Evolutionary conservation across 1,284 basidiomycete species (phyloP), one percentile per base, ranked within the genome.

Genomic region (Singerocomus rubriflavus): DNA sequence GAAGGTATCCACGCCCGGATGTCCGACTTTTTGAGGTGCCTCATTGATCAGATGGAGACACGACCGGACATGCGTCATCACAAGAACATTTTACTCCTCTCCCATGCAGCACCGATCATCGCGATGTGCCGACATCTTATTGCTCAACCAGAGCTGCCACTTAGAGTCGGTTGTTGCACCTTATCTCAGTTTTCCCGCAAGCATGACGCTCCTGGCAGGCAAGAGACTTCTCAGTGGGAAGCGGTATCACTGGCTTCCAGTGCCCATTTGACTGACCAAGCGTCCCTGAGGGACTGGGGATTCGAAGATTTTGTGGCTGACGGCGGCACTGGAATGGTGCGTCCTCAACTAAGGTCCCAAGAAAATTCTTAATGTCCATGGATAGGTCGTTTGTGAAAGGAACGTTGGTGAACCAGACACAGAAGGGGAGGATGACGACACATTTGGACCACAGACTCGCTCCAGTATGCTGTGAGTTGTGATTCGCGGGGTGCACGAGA

Each of bases 61-160:
- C 69, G 71, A 12, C 72, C 75, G 42, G 66, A 69, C 43, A 50
- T 51, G 54, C 58, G 64, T 58, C 59, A 73, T 65, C 72, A 79
- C 56, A 71, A 64, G 52, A 71, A 77, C 7, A 71, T 92, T 12
- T 63, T 93, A 33, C 68, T 94, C 27, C 76, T 91, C 56, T 84
- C 81, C 52, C 91, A 94, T 64, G 91, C 91, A 0, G 91, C 90
- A 13, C 85, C 89, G 5, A 74, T 78, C 53, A 90, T 91, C 55
- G 82, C 84, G 4, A 76, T 94, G 38, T 78, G 79, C 5, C 73
- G 84, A 48, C 79, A 73, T 35, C 73, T 93, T 34, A 55, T 82
- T 6, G 81, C 77, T 1, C 74, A 84, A 44, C 70, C 72, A 27
- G 63, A 67, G 1, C 49, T 82, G 29, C 74, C 77, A 5, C 59